Conservation (phyloP, 148 eudicot species). For the Rhododendron kiyosumense region DNA sequence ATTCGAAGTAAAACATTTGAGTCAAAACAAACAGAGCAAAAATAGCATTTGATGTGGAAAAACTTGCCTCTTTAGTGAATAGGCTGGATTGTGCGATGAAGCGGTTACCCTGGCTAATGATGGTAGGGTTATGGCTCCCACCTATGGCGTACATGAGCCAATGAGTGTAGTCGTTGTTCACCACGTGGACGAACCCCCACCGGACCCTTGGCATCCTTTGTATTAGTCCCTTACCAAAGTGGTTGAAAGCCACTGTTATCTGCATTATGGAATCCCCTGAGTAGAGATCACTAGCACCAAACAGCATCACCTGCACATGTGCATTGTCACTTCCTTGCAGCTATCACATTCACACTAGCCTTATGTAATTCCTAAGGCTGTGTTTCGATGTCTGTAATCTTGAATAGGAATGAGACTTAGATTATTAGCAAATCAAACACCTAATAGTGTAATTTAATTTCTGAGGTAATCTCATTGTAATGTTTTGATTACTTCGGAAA, state of each 20-base stretch:
- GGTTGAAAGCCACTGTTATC: constrained; percentile 66
- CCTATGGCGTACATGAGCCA: constrained; percentile 67
- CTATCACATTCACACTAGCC: neutral
- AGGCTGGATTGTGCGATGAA: constrained; percentile 12
- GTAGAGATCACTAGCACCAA: constrained; percentile 47
- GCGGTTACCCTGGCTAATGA: constrained; percentile 14
- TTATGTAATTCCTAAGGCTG: neutral
- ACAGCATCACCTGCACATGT: constrained; percentile 47
- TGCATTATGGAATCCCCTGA: constrained; percentile 55
- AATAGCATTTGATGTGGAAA: neutral
- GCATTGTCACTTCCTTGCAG: neutral
- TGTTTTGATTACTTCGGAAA: neutral
- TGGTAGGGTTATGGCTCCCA: constrained; percentile 3
- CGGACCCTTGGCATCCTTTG: constrained; percentile 79
- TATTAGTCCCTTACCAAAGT: constrained; percentile 58
- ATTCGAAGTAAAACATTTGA: neutral
- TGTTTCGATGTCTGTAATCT: neutral
- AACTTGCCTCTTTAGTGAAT: constrained; percentile 14
- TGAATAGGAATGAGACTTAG: neutral
- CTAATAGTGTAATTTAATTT: neutral
- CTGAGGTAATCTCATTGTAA: neutral
- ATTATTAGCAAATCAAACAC: neutral
- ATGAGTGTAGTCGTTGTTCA: constrained; percentile 79
- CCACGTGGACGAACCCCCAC: constrained; percentile 63
- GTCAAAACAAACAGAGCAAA: neutral